Evolutionary conservation across 2,329 filamentous ascomycete species (phyloP), one percentile per base, ranked within the genome.

Genomic region (Fusarium sp.): DNA sequence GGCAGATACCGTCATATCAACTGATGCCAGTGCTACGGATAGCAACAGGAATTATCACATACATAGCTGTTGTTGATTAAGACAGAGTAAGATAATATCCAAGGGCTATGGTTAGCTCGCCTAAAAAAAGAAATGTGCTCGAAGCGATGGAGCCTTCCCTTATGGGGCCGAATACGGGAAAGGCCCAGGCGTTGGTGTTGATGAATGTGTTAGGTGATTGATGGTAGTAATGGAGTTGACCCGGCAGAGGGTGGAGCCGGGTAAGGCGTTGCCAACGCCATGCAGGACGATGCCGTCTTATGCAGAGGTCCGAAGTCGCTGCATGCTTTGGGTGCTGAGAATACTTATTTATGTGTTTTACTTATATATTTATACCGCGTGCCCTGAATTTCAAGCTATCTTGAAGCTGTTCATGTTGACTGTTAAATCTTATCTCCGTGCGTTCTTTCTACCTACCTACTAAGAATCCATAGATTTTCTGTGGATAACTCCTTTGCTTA

Each of bases 151-250:
- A 63, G 58, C 57, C 57, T 52, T 19, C 19, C 19, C 49, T 3
- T 42, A 65, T 48, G 62, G 57, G 32, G 50, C 61, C 57, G 53
- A 55, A 55, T 29, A 26, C 39, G 48, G 61, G 32, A 58, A 44
- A 47, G 35, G 40, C 42, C 19, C 12, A 29, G 41, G 51, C 51
- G 42, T 26, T 39, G 43, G 53, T 46, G 49, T 54, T 44, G 29
- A 61, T 51, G 56, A 67, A 61, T 49, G 61, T 65, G 55, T 69
- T 69, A 59, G 61, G 67, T 58, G 67, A 70, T 70, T 70, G 62
- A 68, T 53, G 53, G 48, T 52, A 45, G 61, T 59, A 56, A 68
- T 46, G 52, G 58, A 53, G 47, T 36, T 43, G 48, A 31, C 19
- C 41, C 35, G 19, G 44, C 38, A 35, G 26, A 22, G 25, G 42